Conservation (phyloP, 495 filamentous ascomycete genomes). For the Penicillium odoratum region DNA sequence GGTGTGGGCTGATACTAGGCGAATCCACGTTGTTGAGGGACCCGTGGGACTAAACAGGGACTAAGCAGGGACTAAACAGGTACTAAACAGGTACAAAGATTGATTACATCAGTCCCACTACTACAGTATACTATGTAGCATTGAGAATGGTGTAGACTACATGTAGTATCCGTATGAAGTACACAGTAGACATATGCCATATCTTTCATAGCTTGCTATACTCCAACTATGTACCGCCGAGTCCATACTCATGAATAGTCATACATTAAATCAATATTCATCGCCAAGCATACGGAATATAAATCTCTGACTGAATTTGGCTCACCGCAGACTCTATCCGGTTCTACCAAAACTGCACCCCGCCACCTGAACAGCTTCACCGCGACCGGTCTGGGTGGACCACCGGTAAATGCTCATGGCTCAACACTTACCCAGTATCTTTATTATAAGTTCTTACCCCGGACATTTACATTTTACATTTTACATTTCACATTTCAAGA, state of each 20-base stretch:
- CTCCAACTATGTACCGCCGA: too few species aligned
- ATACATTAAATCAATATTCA: not conserved
- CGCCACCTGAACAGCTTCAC: slow-evolving; percentile 9
- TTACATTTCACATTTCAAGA: too few species aligned
- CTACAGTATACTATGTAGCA: not conserved
- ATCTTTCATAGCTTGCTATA: not conserved
- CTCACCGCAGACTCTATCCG: slow-evolving; percentile 49
- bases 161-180: not conserved
- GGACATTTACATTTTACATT: not conserved
- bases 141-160: not conserved
- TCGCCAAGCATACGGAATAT: not conserved
- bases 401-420: slow-evolving; percentile 19
- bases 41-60: slow-evolving; percentile 8
- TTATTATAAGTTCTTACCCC: slow-evolving; percentile 17
- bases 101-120: slow-evolving; percentile 2
- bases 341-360: slow-evolving; percentile 27
- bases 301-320: slow-evolving; percentile 9
- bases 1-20: slow-evolving; percentile 22
- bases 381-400: slow-evolving; percentile 2
- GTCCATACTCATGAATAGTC: too few species aligned
- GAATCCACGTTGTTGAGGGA: slow-evolving; percentile 6
- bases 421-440: slow-evolving; percentile 24
- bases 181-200: too few species aligned
- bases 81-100: slow-evolving; percentile 16
- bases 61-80: slow-evolving; percentile 1